Percentiles rank a stretch among this genome's conserved stretches.
Evolutionary conservation across 1,139 yeast species (phyloP).

Genomic region (Pichia sp.): DNA sequence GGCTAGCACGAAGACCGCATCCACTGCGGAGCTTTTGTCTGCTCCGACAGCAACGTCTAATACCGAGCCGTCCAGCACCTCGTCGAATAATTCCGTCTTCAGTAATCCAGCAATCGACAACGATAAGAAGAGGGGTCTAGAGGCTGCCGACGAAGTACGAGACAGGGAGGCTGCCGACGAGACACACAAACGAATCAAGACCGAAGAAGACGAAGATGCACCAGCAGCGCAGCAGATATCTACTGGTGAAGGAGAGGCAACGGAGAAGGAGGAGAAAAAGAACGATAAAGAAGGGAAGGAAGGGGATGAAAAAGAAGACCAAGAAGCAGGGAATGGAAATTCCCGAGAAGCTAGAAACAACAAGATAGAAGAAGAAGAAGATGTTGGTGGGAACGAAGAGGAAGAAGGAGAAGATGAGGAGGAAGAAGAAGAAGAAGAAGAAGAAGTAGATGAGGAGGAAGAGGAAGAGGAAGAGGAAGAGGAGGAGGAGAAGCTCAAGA

Average conservation of each 20-base stretch:
- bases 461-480: slow-evolving; percentile 25
- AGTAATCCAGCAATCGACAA: background rate
- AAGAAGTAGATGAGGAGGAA: slow-evolving; percentile 23
- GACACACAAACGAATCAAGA: slow-evolving; percentile 3
- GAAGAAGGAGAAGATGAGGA: slow-evolving; percentile 23
- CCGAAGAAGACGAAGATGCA: slow-evolving; percentile 9
- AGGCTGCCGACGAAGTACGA: slow-evolving; percentile 1
- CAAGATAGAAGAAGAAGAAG: slow-evolving; percentile 20
- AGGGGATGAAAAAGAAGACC: slow-evolving; percentile 17
- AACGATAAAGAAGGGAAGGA: slow-evolving; percentile 13
- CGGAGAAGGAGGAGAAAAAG: slow-evolving; percentile 11
- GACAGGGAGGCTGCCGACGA: slow-evolving; percentile 9
- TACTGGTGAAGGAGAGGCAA: slow-evolving; percentile 42
- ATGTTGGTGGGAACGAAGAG: slow-evolving; percentile 21
- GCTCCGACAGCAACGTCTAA: background rate
- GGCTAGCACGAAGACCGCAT: slow-evolving; percentile 4
- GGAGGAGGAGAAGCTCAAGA: slow-evolving; percentile 15
- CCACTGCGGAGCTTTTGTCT: background rate
- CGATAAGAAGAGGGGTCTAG: slow-evolving; percentile 7
- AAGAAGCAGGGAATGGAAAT: slow-evolving; percentile 49
- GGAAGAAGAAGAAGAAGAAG: slow-evolving; percentile 21
- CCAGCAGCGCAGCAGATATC: slow-evolving; percentile 18
- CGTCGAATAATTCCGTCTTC: background rate
- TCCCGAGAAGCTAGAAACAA: slow-evolving; percentile 9
- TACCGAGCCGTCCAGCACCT: background rate